A percentile compares a stretch with the other conserved stretches of the same genome.
phyloP scores from a whole-genome alignment of 2,329 filamentous ascomycete genomes.

The Fusarium sp. region DNA sequence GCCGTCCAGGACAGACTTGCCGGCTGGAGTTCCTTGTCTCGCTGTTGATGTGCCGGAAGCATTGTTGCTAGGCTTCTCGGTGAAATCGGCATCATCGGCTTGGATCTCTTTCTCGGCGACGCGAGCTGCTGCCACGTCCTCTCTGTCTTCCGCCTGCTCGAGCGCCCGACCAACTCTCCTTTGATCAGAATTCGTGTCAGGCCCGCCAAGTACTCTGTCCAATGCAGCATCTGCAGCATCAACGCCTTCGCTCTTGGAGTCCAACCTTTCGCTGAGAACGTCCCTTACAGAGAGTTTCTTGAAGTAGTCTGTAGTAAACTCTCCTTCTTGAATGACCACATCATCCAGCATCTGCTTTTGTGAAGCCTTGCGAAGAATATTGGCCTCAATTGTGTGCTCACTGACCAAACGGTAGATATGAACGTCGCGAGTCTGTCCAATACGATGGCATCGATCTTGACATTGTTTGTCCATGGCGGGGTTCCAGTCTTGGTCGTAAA shows the following conservation, averaged over 20 bases:
- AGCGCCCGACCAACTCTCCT: constrained; percentile 77
- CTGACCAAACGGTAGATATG: constrained; percentile 97
- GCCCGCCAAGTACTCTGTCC: constrained; percentile 82
- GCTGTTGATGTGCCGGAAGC: constrained; percentile 64
- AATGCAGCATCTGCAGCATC: constrained; percentile 85
- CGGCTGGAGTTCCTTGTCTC: constrained; percentile 64
- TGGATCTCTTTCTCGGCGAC: constrained; percentile 90
- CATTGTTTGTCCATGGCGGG: constrained; percentile 99
- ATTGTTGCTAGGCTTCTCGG: constrained; percentile 68
- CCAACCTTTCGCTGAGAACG: constrained; percentile 72
- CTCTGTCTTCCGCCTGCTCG: constrained; percentile 90
- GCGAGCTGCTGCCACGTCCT: constrained; percentile 90
- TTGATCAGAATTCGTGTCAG: constrained; percentile 71
- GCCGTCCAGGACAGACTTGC: constrained; percentile 52
- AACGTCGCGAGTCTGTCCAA: constrained; percentile 96
- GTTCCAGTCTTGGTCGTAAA: constrained; percentile 99
- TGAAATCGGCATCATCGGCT: constrained; percentile 87
- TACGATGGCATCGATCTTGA: constrained; percentile 96
- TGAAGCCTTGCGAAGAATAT: constrained; percentile 94
- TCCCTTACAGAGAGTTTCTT: constrained; percentile 81
- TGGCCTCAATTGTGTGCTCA: constrained; percentile 96
- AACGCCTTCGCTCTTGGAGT: constrained; percentile 63
- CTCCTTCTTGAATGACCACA: constrained; percentile 97
- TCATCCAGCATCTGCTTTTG: constrained; percentile 99
- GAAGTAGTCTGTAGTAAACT: constrained; percentile 97